These are phyloP conservation scores for Hypoxylon trugodes DNA, from an alignment of 495 filamentous ascomycete species.

Conservation along the genomic window DNA sequence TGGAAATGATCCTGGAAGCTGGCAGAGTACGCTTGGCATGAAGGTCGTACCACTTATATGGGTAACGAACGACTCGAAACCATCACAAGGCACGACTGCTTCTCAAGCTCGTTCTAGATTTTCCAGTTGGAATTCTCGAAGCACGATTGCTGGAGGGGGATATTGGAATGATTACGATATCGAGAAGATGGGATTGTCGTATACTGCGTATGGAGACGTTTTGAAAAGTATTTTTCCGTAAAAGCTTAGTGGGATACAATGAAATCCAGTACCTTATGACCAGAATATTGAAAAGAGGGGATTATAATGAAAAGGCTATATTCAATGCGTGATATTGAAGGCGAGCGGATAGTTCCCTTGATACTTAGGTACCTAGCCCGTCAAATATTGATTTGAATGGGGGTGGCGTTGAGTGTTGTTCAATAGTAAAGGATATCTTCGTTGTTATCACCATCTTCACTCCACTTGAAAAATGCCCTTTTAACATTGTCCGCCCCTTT, in stretches of 20 bases:
- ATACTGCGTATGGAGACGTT: slow-evolving; percentile 48
- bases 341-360: no score
- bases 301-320: background rate
- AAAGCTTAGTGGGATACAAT: background rate
- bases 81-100: slow-evolving; percentile 45
- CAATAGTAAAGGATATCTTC: no score
- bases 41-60: slow-evolving; percentile 56
- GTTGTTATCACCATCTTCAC: no score
- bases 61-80: slow-evolving; percentile 57
- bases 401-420: no score
- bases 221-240: slow-evolving; percentile 47
- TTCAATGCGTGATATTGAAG: no score
- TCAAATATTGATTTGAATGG: no score
- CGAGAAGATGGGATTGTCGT: slow-evolving; percentile 54
- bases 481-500: no score
- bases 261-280: no score
- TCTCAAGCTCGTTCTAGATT: slow-evolving; percentile 48
- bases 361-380: no score
- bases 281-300: background rate
- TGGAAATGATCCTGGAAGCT: slow-evolving; percentile 47
- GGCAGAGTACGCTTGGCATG: slow-evolving; percentile 47
- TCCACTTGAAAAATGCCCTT: no score
- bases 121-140: slow-evolving; percentile 40
- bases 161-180: slow-evolving; percentile 59
- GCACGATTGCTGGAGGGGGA: slow-evolving; percentile 49